Evolutionary conservation across 1,284 basidiomycete genomes (phyloP).

Genomic region (Heliocybe sulcata): DNA sequence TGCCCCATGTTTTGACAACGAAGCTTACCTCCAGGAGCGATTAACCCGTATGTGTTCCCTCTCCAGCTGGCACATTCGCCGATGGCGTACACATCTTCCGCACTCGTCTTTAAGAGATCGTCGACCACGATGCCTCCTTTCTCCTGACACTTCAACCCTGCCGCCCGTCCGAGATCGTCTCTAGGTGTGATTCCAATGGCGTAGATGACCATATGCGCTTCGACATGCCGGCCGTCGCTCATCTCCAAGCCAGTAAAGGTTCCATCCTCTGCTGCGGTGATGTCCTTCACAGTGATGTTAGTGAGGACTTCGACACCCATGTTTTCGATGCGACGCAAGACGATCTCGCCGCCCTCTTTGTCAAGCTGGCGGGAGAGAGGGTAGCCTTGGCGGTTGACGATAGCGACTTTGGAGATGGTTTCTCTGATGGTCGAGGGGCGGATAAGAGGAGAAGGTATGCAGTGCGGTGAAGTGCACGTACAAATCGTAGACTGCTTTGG

Average conservation of each 20-base stretch:
- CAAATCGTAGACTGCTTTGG: conserved; percentile 67
- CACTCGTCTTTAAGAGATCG: conserved; percentile 51
- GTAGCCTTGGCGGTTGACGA: conserved; percentile 56
- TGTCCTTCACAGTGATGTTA: conserved; percentile 37
- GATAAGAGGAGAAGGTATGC: not conserved
- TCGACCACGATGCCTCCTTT: conserved; percentile 56
- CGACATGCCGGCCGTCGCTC: conserved; percentile 33
- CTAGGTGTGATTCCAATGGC: conserved; percentile 67
- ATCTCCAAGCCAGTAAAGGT: conserved; percentile 42
- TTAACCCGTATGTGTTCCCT: conserved; percentile 62
- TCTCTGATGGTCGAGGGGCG: conserved; percentile 6
- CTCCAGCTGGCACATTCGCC: conserved; percentile 73
- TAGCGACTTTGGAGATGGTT: conserved; percentile 35
- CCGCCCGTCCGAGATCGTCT: conserved; percentile 53
- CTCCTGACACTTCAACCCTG: conserved; percentile 40
- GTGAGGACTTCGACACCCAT: conserved; percentile 61
- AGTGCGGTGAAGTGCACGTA: not conserved
- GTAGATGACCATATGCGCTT: conserved; percentile 51
- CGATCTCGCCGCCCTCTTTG: conserved; percentile 60
- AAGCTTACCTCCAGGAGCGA: conserved; percentile 51
- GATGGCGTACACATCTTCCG: conserved; percentile 60
- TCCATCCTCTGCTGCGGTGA: conserved; percentile 26
- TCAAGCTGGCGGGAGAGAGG: conserved; percentile 71
- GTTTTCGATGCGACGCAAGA: conserved; percentile 56
- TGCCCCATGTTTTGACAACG: too few species aligned